These are phyloP conservation scores for Pythium myriotylum DNA, from an alignment of 352 stramenopile genomes.

Conservation along the genomic window DNA sequence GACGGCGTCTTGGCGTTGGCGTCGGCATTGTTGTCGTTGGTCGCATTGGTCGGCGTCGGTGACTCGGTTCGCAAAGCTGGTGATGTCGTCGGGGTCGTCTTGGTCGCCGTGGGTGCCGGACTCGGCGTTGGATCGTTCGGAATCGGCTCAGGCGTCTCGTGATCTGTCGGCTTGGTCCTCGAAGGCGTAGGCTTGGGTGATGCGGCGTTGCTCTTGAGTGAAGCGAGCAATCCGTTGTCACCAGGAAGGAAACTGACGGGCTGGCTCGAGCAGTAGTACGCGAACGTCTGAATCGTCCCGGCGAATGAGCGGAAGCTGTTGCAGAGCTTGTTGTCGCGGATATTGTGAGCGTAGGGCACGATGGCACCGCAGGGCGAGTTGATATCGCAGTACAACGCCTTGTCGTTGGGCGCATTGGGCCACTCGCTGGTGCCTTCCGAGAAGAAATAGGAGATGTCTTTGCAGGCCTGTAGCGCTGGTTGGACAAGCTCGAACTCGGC, in stretches of 20 bases:
- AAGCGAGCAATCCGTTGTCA: constrained; percentile 14
- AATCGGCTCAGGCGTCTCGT: no score
- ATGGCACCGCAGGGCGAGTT: constrained; percentile 1
- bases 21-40: no score
- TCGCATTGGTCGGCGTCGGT: no score
- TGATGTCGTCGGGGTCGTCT: no score
- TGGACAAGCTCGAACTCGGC: constrained; percentile 12
- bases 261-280: background rate
- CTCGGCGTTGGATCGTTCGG: no score
- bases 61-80: no score
- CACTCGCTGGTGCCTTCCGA: background rate
- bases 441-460: constrained; percentile 5
- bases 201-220: background rate
- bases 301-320: no score
- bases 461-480: constrained; percentile 3
- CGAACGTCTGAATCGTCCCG: constrained; percentile 1
- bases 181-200: constrained; percentile 2
- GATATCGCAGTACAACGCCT: constrained; percentile 2
- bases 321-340: no score
- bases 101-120: no score
- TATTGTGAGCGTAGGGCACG: constrained; percentile 5
- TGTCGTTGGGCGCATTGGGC: no score
- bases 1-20: no score
- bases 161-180: no score
- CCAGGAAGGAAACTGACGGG: background rate